Percentiles rank a stretch among this genome's conserved stretches.
Conservation (phyloP, 805 yeast genomes). For the Kazachstania kunashirensis region DNA sequence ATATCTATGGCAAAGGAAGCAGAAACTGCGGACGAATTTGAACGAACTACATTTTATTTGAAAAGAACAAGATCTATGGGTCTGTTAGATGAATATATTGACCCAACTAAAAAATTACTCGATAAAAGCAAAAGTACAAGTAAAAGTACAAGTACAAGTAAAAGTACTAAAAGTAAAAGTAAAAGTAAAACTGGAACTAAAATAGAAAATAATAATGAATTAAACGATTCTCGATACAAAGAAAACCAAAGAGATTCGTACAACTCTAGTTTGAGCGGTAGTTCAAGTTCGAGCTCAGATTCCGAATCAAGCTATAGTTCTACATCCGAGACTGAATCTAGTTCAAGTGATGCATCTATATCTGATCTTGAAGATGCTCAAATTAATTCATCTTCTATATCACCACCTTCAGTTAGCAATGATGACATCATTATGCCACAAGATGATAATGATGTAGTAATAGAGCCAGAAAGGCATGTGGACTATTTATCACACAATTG, state of each 20-base stretch:
- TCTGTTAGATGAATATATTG: slow-evolving; percentile 58
- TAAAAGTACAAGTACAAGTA: background rate
- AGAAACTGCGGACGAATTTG: slow-evolving; percentile 58
- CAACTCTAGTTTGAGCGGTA: background rate
- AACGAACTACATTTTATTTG: slow-evolving; percentile 58
- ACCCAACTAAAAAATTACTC: slow-evolving; percentile 34
- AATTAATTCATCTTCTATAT: slow-evolving; percentile 23
- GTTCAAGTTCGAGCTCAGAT: background rate
- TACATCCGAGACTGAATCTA: slow-evolving; percentile 1
- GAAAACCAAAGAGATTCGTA: background rate
- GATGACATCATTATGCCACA: slow-evolving; percentile 40
- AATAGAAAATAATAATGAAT: background rate
- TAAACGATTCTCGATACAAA: background rate
- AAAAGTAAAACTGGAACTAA: slow-evolving; percentile 1
- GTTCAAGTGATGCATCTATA: background rate
- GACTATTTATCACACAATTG: slow-evolving; percentile 93
- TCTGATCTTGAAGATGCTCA: background rate
- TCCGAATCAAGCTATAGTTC: slow-evolving; percentile 3
- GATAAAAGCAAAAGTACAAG: slow-evolving; percentile 11
- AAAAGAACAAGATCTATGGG: slow-evolving; percentile 82
- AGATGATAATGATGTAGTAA: slow-evolving; percentile 72
- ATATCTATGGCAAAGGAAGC: slow-evolving; percentile 55
- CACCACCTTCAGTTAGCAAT: slow-evolving; percentile 29
- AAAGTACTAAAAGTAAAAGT: slow-evolving; percentile 14
- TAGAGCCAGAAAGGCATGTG: slow-evolving; percentile 82